Evolutionary conservation across 805 yeast species (phyloP).

Genomic region (Candida tallmaniae): DNA sequence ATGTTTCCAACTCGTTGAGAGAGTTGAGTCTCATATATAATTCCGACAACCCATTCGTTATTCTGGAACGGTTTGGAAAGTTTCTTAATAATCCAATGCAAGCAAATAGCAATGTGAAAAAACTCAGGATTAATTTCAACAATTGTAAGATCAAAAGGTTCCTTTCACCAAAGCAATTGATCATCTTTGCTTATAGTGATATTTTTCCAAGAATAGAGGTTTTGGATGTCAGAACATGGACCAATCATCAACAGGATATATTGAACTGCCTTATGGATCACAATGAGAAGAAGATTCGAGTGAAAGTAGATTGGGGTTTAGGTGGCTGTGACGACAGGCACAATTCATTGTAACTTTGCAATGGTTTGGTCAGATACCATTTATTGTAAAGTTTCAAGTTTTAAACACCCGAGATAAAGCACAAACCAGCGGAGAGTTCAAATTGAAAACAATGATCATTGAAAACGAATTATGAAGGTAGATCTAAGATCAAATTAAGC

Average conservation of each 20-base stretch:
- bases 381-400: too few species aligned
- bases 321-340: too few species aligned
- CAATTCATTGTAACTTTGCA: too few species aligned
- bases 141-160: conserved; percentile 7
- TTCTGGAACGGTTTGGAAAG: conserved; percentile 33
- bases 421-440: too few species aligned
- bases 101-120: conserved; percentile 13
- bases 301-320: too few species aligned
- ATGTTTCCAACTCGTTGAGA: conserved; percentile 19
- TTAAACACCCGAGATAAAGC: too few species aligned
- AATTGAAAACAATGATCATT: too few species aligned
- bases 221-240: conserved; percentile 14
- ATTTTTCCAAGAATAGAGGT: conserved; percentile 10
- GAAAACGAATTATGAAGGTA: too few species aligned
- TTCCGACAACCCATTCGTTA: conserved; percentile 26
- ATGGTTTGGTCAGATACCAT: too few species aligned
- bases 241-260: background rate
- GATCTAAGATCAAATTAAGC: too few species aligned
- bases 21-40: conserved; percentile 22
- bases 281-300: background rate
- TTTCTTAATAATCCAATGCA: conserved; percentile 21
- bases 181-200: conserved; percentile 5
- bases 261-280: background rate
- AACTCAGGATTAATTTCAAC: conserved; percentile 12
- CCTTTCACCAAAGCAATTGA: conserved; percentile 10